Conservation (phyloP, 345 rosid species). For the Erucastrum elatum region DNA sequence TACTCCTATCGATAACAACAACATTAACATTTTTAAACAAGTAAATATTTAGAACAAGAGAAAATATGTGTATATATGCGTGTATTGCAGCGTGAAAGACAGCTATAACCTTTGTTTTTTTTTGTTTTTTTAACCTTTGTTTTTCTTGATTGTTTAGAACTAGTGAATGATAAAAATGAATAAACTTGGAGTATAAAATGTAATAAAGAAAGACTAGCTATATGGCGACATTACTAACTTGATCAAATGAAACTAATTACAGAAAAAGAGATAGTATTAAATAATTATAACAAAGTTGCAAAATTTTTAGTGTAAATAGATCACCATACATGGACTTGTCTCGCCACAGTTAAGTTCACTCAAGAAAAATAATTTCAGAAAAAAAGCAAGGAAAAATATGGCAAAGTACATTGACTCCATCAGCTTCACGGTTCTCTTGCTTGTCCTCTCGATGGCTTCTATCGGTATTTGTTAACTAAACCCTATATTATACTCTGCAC, state of each 20-base stretch:
- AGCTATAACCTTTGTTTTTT: neutral
- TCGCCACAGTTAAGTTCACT: neutral
- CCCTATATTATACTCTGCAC: neutral
- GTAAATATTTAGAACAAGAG: neutral
- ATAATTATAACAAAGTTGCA: neutral
- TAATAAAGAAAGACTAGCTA: conserved; percentile 3
- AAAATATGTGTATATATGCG: neutral
- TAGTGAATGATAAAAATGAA: neutral
- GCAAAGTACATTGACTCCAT: neutral
- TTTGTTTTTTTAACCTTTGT: neutral
- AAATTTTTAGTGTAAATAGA: neutral
- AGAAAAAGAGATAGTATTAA: neutral
- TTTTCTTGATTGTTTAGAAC: neutral
- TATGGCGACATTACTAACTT: neutral
- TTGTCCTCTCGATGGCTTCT: neutral
- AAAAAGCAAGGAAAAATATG: neutral
- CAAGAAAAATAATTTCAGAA: neutral
- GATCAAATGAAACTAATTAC: too few relatives aligned
- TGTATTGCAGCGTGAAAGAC: neutral
- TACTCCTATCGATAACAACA: neutral
- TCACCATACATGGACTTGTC: neutral
- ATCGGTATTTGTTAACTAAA: neutral
- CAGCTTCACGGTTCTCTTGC: neutral
- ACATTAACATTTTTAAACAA: neutral
- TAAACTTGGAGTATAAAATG: neutral